Evolutionary conservation across 176 grass and related monocot species (phyloP).

Genomic region (Raddia guianensis): DNA sequence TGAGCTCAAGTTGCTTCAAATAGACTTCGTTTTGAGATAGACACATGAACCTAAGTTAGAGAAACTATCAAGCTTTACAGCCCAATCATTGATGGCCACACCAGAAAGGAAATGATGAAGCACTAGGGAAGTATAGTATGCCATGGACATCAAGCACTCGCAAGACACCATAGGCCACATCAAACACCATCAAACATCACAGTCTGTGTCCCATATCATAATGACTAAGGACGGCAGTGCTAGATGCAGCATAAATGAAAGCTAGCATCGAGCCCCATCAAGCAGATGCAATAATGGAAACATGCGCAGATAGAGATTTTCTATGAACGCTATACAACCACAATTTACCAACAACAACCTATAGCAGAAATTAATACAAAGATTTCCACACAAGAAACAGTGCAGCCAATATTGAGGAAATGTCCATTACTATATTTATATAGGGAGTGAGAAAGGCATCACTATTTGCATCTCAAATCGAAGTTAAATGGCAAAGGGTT

Average conservation of each 20-base stretch:
- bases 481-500: not conserved
- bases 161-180: constrained; percentile 26
- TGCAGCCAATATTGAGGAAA: not conserved
- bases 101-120: constrained; percentile 12
- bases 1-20: constrained; percentile 16
- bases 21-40: not conserved
- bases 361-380: constrained; percentile 1
- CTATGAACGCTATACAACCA: constrained; percentile 7
- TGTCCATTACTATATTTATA: not conserved
- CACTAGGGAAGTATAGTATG: constrained; percentile 10
- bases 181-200: constrained; percentile 29
- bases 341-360: not conserved
- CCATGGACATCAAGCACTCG: constrained; percentile 16
- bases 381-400: constrained; percentile 7
- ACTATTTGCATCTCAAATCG: not conserved
- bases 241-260: constrained; percentile 24
- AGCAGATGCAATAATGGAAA: constrained; percentile 27
- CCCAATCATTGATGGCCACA: constrained; percentile 9
- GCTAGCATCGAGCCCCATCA: constrained; percentile 14
- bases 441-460: not conserved
- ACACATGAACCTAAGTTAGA: not conserved
- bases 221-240: constrained; percentile 25
- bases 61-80: not conserved
- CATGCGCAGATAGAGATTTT: constrained; percentile 26
- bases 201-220: constrained; percentile 15